Evolutionary conservation across 352 stramenopile species (phyloP).

Genomic region (Phytophthora pisi): DNA sequence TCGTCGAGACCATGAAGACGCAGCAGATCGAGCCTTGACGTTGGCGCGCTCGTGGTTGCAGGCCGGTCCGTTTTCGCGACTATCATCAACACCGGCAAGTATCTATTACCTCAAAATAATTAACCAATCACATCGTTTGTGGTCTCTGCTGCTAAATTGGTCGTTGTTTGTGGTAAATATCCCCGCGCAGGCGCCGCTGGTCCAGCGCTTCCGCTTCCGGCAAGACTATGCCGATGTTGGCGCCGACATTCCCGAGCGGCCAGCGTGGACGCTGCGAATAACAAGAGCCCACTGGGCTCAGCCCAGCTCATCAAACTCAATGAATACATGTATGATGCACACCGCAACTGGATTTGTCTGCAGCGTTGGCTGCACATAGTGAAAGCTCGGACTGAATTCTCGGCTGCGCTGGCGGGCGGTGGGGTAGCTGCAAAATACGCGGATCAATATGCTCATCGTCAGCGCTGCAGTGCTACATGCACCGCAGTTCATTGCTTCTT

Average conservation of each 20-base stretch:
- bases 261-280: conserved; percentile 7
- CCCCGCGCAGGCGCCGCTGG: too few species aligned
- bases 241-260: neutral
- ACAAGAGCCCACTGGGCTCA: neutral
- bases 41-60: too few species aligned
- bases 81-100: too few species aligned
- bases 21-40: too few species aligned
- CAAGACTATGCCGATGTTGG: conserved; percentile 7
- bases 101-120: too few species aligned
- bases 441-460: neutral
- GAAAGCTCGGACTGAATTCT: neutral
- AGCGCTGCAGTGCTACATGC: neutral
- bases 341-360: neutral
- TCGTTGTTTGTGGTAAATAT: neutral
- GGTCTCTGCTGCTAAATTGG: too few species aligned
- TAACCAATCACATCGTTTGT: too few species aligned
- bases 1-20: neutral
- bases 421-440: neutral
- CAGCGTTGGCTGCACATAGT: conserved; percentile 1
- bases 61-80: too few species aligned
- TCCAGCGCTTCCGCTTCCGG: neutral
- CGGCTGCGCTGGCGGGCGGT: neutral
- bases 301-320: conserved; percentile 4
- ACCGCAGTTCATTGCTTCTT: neutral
- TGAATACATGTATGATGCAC: neutral